phyloP scores from a whole-genome alignment of 805 yeast species.

The Grigorovia transvaalensis region DNA sequence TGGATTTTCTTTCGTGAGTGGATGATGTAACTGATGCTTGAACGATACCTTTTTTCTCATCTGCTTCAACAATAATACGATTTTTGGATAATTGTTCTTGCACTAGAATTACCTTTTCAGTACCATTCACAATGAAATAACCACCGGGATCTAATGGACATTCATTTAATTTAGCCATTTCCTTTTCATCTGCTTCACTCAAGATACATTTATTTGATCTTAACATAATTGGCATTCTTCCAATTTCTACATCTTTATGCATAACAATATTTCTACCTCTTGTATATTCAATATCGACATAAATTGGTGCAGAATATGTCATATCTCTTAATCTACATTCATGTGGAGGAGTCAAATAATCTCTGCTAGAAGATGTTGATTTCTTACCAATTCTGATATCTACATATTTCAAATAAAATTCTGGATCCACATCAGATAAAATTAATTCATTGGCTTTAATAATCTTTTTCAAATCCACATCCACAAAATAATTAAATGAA shows the following conservation, averaged over 20 bases:
- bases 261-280: slow-evolving; percentile 87
- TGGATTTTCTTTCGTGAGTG: slow-evolving; percentile 95
- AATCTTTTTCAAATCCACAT: slow-evolving; percentile 84
- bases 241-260: slow-evolving; percentile 86
- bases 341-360: slow-evolving; percentile 74
- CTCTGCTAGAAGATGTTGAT: slow-evolving; percentile 44
- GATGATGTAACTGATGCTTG: slow-evolving; percentile 98
- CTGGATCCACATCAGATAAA: slow-evolving; percentile 92
- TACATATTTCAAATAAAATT: slow-evolving; percentile 82
- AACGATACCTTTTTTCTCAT: slow-evolving; percentile 83
- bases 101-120: slow-evolving; percentile 91
- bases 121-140: slow-evolving; percentile 93
- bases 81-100: slow-evolving; percentile 96
- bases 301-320: slow-evolving; percentile 90
- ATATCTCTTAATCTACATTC: slow-evolving; percentile 91
- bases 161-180: slow-evolving; percentile 83
- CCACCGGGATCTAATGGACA: slow-evolving; percentile 99
- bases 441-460: slow-evolving; percentile 83
- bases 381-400: slow-evolving; percentile 87
- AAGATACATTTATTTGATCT: slow-evolving; percentile 86
- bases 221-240: slow-evolving; percentile 98
- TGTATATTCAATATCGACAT: slow-evolving; percentile 94
- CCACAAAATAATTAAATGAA: slow-evolving; percentile 95
- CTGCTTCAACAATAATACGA: slow-evolving; percentile 96
- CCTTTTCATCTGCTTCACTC: slow-evolving; percentile 62